Evolutionary conservation across 768 basidiomycete species (phyloP), one percentile per base, ranked within the genome.

Genomic region (Lyophyllum atratum): DNA sequence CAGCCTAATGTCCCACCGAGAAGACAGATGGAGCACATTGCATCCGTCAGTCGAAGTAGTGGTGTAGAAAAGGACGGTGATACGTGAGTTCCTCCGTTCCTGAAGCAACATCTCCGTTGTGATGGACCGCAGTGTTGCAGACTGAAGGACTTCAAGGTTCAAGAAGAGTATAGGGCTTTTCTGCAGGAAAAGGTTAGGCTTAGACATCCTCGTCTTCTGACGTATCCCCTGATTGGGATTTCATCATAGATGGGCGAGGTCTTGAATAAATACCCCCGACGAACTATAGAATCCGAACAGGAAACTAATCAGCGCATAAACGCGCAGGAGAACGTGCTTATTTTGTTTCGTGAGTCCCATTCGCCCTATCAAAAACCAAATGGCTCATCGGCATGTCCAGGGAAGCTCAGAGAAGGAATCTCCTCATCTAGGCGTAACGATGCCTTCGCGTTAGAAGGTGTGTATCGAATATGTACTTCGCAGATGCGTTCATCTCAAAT

Each of bases 331-430:
- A 92, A 91, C 62, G 70, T 90, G 10, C 72, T 90, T 26, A 90
- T 92, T 31, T 65, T 88, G n/a, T 85, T 91, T 62, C 80, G 90
- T 91, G 60, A 68, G 87, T 75, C 17, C 15, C 34, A 24, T 40
- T 58, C 53, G 26, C 44, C 55, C 50, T 33, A 21, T 3, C 22
- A 42, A 33, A 42, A 52, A 42, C 21, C 26, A n/a, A n/a, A 17
- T 29, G 28, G 25, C 11, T 40, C 49, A 26, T 52, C 22, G 59
- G 33, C 25, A 33, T 24, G 14, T 54, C 1, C 55, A 92, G 90
- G 90, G 42, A 92, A 92, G 67, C 74, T 92, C 7, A 79, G 90
- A 49, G 90, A 92, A 70, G 90, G 90, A 0, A 74, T 92, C 3
- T 76, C 79, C 7, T 82, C 90, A 0, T 82, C 86, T 1, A 73